Base-by-base conservation (phyloP, 73 alveolate species). In the Symbiodinium natans region DNA sequence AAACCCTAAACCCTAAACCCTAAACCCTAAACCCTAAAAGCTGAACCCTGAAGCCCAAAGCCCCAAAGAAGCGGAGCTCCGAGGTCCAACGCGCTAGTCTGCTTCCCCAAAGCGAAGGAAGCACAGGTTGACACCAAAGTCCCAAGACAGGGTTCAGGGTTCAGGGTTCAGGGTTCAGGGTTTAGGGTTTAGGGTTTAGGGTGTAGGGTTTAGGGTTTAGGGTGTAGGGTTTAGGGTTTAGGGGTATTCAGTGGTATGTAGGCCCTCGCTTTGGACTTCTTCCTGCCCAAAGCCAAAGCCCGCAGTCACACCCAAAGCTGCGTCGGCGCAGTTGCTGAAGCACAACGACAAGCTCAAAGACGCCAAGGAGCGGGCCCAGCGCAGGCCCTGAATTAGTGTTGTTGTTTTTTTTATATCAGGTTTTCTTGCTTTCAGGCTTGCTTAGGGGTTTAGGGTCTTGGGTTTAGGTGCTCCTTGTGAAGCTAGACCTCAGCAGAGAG, bases 331-430 rank as follows among this genome's bases (percentile, higher is more conserved):
- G 95, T 63, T 88, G 82, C 56, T 71, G 99, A 93, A 80, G 99
- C 54, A 74, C 93, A 93, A 82, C 25, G 99, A 93, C 77, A 82
- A 93, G 75, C 99, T 99, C 33, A 99, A 99, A 92, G 99, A 99
- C 52, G 99, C 99, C 59, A 99, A 98, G 99, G 85, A 99, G 46
- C 86, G 98, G 93, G 99, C 92, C 13, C 92, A 93, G 19, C 71
- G 92, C 34, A 92, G 88, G 98, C 42, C 27, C 25, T 33, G 41
- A 42, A 23, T 31, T 21, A 1, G 40, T 31, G 1, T 33, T 27
- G 21, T 80, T 80, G 27, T 46, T 38, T 36, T 19, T 3, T 39
- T 36, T 56, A 31, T 40, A 15, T 0, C 15, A 8, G 1, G 36
- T n/a, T 9, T 56, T 1, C 6, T 9, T n/a, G 4, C 25, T 10